These are phyloP conservation scores for Exophiala phaeomuriformis DNA, from an alignment of 2,329 filamentous ascomycete genomes.

Conservation along the genomic window DNA sequence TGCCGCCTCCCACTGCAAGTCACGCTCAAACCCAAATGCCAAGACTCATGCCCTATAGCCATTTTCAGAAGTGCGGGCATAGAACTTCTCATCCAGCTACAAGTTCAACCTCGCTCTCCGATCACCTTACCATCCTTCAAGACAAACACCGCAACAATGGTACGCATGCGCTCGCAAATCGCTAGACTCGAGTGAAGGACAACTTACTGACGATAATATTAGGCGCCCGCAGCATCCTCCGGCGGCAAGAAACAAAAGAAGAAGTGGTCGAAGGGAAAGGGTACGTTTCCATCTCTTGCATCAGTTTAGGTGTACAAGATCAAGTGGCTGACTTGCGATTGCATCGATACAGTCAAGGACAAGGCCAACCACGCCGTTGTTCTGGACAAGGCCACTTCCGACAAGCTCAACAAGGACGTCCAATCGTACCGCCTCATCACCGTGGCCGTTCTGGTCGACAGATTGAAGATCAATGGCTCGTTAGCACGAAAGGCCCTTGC, in stretches of 20 bases:
- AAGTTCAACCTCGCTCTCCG: conserved; percentile 11
- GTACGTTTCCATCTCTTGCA: conserved; percentile 33
- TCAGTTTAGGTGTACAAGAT: background rate
- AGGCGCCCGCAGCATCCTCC: conserved; percentile 43
- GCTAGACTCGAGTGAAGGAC: background rate
- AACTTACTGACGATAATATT: conserved; percentile 7
- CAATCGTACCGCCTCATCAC: conserved; percentile 99
- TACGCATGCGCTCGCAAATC: conserved; percentile 5
- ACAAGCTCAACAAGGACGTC: conserved; percentile 99
- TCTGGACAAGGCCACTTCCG: conserved; percentile 93
- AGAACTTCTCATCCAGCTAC: conserved; percentile 1
- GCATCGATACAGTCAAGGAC: conserved; percentile 80
- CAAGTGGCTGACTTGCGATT: background rate
- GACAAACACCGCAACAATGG: conserved; percentile 20
- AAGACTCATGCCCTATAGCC: conserved; percentile 17
- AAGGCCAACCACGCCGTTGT: conserved; percentile 99
- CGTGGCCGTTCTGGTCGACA: conserved; percentile 95
- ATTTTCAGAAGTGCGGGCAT: conserved; percentile 1
- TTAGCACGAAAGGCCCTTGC: conserved; percentile 61
- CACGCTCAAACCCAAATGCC: background rate
- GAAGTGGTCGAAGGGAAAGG: conserved; percentile 53
- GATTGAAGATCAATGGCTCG: conserved; percentile 99
- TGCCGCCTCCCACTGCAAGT: background rate
- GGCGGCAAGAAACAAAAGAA: conserved; percentile 49
- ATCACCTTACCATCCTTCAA: conserved; percentile 9